Base-by-base conservation (phyloP, 495 filamentous ascomycete species). In the Cudoniella acicularis region DNA sequence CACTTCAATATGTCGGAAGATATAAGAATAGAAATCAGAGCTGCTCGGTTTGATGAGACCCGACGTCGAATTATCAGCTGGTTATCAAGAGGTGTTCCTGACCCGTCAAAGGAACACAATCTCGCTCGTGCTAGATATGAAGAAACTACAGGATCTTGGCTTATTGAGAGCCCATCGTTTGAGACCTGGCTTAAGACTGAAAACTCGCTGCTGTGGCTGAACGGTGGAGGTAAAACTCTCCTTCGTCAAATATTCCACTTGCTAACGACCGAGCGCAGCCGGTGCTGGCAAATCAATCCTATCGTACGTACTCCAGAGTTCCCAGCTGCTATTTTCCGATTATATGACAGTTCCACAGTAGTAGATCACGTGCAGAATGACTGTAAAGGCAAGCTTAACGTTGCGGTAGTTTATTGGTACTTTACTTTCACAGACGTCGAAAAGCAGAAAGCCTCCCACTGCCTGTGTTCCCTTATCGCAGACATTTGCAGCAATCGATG, bases 351-450 rank as follows among this genome's bases (percentile, higher is more conserved):
- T 47, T 63, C 71, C 2, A 70, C 60, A 1, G 55, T 69, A 13
- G 61, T 74, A 11, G 59, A 69, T 21, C 25, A 70, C 41, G 23
- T 70, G 17, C 51, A 54, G 21, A 20, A 22, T 1, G 2, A 3
- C 8, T 30, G 10, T 27, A 23, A 46, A 36, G 10, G 18, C 23
- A 13, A 47, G 40, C 45, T 27, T n/a, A 52, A 27, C 20, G 17
- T 1, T 21, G 25, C 30, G 8, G n/a, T 58, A 2, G 36, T 58
- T 1, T 71, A 65, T 50, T 76, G 66, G 27, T 69, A 70, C 52
- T 74, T 73, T 41, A 61, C 70, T 46, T 73, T 70, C 36, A 63
- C 53, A 10, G 60, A 72, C 27, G 20, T 18, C 22, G 53, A 63
- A 13, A 66, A 67, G 36, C 63, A 67, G 51, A 45, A 21, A 16